Evolutionary conservation across 202 grass and related monocot genomes (phyloP).

Genomic region (Miscanthus sacchariflorus): DNA sequence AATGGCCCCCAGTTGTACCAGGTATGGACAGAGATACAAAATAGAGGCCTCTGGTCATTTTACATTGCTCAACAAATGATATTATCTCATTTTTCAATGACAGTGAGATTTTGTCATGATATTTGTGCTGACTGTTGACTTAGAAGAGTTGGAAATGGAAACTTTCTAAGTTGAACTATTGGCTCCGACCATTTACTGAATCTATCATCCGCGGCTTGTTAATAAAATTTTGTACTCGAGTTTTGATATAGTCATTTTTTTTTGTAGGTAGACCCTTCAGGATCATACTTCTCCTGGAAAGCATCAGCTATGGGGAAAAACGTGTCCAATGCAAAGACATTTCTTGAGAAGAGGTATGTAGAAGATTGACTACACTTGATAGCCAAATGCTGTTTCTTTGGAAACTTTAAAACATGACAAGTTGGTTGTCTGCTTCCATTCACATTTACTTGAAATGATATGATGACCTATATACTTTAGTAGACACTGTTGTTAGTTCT

Average conservation of each 20-base stretch:
- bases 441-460: conserved; percentile 13
- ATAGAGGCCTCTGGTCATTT: background rate
- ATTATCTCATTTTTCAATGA: background rate
- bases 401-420: background rate
- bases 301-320: conserved; percentile 99
- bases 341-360: conserved; percentile 94
- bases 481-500: background rate
- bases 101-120: background rate
- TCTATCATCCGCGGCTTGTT: conserved; percentile 16
- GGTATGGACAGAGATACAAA: conserved; percentile 53
- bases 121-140: conserved; percentile 5
- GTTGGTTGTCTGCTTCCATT: background rate
- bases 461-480: background rate
- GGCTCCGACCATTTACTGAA: background rate
- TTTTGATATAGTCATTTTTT: conserved; percentile 32
- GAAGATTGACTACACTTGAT: background rate
- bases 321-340: conserved; percentile 96
- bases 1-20: conserved; percentile 93
- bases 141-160: conserved; percentile 23
- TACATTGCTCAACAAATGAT: background rate
- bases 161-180: background rate
- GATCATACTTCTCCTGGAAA: conserved; percentile 99
- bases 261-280: conserved; percentile 84
- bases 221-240: background rate
- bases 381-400: background rate